A percentile compares a stretch with the other conserved stretches of the same genome.
Conservation (phyloP, 495 filamentous ascomycete species). For the Aspergillus indologenus region DNA sequence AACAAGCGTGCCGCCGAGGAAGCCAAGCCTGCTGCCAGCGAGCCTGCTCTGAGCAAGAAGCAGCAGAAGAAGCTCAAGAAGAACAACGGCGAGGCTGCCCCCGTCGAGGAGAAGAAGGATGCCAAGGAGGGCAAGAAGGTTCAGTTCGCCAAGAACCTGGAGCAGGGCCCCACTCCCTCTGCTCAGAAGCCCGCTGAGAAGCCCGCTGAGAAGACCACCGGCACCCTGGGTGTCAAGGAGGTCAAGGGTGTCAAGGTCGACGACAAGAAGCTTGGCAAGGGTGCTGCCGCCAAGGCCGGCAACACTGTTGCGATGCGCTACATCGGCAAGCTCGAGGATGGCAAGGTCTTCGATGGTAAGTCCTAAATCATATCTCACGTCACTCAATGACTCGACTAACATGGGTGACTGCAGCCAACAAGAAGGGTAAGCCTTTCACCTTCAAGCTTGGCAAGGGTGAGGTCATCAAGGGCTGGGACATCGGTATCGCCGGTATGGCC, state of each 20-base stretch:
- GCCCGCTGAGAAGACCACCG: conserved; percentile 37
- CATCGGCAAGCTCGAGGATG: conserved; percentile 90
- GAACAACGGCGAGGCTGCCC: conserved; percentile 82
- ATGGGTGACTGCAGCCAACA: conserved; percentile 65
- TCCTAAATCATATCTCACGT: conserved; percentile 18
- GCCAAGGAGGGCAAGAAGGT: conserved; percentile 78
- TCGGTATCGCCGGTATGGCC: conserved; percentile 87
- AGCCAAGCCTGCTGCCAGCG: conserved; percentile 64
- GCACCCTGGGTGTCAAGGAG: conserved; percentile 65
- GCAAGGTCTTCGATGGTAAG: conserved; percentile 91
- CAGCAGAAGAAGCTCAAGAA: conserved; percentile 99
- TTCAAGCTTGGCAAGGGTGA: conserved; percentile 93
- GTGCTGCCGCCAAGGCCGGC: conserved; percentile 77
- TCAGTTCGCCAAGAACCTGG: conserved; percentile 96
- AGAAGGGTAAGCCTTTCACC: conserved; percentile 92
- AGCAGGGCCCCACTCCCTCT: conserved; percentile 85
- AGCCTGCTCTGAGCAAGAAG: conserved; percentile 82
- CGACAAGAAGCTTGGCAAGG: conserved; percentile 87
- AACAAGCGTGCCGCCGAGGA: conserved; percentile 79
- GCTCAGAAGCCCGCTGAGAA: conserved; percentile 46
- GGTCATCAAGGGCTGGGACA: conserved; percentile 98
- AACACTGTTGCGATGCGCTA: conserved; percentile 90
- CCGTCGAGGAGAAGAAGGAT: conserved; percentile 54
- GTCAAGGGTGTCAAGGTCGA: conserved; percentile 88
- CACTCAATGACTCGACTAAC: conserved; percentile 7